phyloP scores from a whole-genome alignment of 768 basidiomycete species.

The Boletales sp. region DNA sequence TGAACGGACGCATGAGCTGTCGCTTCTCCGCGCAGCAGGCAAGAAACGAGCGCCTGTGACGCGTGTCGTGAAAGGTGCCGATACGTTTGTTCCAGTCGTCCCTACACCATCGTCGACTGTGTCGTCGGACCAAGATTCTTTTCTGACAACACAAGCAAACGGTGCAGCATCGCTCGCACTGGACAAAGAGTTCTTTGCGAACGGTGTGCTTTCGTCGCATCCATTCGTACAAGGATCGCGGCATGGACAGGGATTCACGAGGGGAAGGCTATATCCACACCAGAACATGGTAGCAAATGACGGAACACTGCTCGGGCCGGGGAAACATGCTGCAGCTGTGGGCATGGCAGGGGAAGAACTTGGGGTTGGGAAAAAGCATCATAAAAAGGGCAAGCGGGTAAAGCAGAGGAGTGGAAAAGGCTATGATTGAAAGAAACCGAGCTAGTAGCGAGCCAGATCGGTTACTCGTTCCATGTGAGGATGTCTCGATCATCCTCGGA shows the following conservation, averaged over 20 bases:
- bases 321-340: conserved; percentile 33
- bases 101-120: neutral
- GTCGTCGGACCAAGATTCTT: conserved; percentile 17
- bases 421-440: conserved; percentile 55
- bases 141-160: conserved; percentile 28
- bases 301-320: conserved; percentile 56
- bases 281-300: conserved; percentile 78
- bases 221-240: conserved; percentile 64
- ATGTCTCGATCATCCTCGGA: conserved; percentile 51
- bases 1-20: conserved; percentile 56
- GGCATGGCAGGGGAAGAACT: conserved; percentile 33
- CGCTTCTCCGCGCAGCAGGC: conserved; percentile 55
- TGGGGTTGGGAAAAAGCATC: conserved; percentile 67
- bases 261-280: conserved; percentile 73
- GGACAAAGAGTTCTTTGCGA: conserved; percentile 81
- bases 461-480: conserved; percentile 69
- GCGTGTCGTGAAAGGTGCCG: conserved; percentile 77
- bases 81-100: conserved; percentile 63
- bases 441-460: neutral
- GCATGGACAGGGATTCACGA: conserved; percentile 57
- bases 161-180: conserved; percentile 60
- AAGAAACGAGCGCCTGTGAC: conserved; percentile 89
- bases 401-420: conserved; percentile 94
- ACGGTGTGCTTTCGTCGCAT: conserved; percentile 47
- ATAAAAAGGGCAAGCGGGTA: conserved; percentile 74